Conservation (phyloP, 164 flowering plant species). For the Nelumbo lutea region DNA sequence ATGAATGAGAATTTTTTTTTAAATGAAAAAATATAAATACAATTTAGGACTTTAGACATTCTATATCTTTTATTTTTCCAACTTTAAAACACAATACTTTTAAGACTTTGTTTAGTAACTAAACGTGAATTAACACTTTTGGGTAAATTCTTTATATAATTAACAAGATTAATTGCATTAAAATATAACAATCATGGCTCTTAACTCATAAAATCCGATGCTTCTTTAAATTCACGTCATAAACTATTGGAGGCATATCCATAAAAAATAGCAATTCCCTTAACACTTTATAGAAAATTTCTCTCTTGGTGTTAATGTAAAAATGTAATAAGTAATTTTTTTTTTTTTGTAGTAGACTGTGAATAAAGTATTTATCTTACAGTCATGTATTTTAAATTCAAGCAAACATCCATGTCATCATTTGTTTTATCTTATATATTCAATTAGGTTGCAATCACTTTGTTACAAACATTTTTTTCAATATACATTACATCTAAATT, state of each 20-base stretch:
- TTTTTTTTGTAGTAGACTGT: background rate
- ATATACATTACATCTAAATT: constrained; percentile 25
- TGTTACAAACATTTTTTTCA: constrained; percentile 20
- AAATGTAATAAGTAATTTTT: constrained; percentile 9
- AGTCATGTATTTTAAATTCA: too few relatives aligned
- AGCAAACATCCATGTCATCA: background rate
- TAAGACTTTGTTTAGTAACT: constrained; percentile 6
- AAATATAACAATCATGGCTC: constrained; percentile 8
- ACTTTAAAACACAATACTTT: constrained; percentile 8
- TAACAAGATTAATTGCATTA: constrained; percentile 18
- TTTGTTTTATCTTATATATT: constrained; percentile 13
- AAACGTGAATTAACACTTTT: background rate
- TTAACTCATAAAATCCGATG: too few relatives aligned
- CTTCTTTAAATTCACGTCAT: constrained; percentile 7
- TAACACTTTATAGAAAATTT: background rate
- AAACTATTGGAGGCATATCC: constrained; percentile 22
- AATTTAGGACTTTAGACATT: background rate
- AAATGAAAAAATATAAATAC: constrained; percentile 7
- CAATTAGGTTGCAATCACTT: constrained; percentile 9
- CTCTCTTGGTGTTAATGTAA: constrained; percentile 1
- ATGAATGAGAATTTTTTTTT: constrained; percentile 16
- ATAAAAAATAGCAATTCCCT: constrained; percentile 11
- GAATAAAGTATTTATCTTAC: constrained; percentile 6
- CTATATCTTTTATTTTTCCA: background rate
- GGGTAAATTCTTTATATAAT: background rate